Percentiles rank a stretch among this genome's conserved stretches.
Conservation (phyloP, 176 grass and related monocot genomes). For the Lolium perenne region DNA sequence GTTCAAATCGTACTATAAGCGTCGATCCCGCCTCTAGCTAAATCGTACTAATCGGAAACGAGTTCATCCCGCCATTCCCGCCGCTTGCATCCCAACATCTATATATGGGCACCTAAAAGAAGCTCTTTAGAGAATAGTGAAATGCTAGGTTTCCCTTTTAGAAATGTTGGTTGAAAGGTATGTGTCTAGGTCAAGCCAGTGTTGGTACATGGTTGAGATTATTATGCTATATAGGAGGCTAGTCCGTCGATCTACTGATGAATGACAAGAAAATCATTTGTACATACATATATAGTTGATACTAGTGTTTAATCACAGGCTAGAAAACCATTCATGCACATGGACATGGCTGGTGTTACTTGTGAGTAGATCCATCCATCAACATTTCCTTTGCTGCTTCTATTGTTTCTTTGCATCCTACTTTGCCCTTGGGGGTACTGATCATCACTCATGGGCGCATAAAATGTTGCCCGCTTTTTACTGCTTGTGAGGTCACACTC, state of each 20-base stretch:
- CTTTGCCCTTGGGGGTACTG: constrained; percentile 19
- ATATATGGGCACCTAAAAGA: not conserved
- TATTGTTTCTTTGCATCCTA: constrained; percentile 32
- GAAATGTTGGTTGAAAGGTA: constrained; percentile 8
- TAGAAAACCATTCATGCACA: not conserved
- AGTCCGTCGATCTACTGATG: not conserved
- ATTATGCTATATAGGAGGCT: not conserved
- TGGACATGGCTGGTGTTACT: not conserved
- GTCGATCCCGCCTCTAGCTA: too few relatives aligned
- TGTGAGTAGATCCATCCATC: constrained; percentile 18
- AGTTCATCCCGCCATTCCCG: too few relatives aligned
- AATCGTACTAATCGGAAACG: too few relatives aligned
- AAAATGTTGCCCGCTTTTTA: constrained; percentile 61
- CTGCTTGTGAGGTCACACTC: constrained; percentile 63
- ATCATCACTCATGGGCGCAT: constrained; percentile 51
- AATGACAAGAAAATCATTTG: not conserved
- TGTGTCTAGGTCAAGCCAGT: not conserved
- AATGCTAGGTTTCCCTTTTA: constrained; percentile 20
- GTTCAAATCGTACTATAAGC: too few relatives aligned
- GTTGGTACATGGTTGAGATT: not conserved
- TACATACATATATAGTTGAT: not conserved
- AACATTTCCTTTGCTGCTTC: constrained; percentile 8
- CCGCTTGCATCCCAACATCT: not conserved
- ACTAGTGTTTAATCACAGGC: not conserved
- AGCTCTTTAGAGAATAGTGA: not conserved